Evolutionary conservation across 2,329 filamentous ascomycete genomes (phyloP).

Genomic region (Cladosporium sp.): DNA sequence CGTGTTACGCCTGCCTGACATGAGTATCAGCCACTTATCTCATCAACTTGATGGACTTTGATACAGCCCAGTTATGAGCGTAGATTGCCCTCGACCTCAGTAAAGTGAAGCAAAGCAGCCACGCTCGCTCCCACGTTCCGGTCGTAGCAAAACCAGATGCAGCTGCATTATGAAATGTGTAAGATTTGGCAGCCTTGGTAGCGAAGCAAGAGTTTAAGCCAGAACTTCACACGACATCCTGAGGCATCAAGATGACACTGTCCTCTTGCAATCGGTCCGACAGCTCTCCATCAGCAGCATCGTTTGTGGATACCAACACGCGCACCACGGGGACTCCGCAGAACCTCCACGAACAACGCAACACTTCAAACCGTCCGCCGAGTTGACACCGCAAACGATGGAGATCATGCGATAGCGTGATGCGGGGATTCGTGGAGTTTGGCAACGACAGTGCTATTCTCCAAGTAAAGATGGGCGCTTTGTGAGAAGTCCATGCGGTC

Average conservation of each 20-base stretch:
- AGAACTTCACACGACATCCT: background rate
- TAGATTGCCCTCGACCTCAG: background rate
- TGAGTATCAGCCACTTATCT: background rate
- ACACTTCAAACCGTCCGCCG: conserved; percentile 1
- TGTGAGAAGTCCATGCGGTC: background rate
- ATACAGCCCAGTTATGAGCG: background rate
- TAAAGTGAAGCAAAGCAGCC: background rate
- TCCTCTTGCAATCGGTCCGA: conserved; percentile 12
- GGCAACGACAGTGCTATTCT: conserved; percentile 2
- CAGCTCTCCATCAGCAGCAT: background rate
- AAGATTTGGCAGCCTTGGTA: background rate
- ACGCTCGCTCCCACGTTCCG: background rate
- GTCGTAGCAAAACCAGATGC: background rate
- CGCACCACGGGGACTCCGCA: conserved; percentile 13
- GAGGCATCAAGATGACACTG: background rate
- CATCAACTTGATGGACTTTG: background rate
- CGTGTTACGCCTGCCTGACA: background rate
- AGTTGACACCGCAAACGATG: conserved; percentile 19
- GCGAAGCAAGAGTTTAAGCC: background rate
- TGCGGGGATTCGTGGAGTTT: conserved; percentile 5
- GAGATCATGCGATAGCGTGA: background rate
- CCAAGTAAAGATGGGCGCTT: background rate
- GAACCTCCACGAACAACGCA: conserved; percentile 8
- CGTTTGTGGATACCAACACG: background rate
- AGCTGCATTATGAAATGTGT: background rate